Evolutionary conservation across 2,329 filamentous ascomycete genomes (phyloP), one percentile per base, ranked within the genome.

Genomic region (Mycosphaerella arachidis): DNA sequence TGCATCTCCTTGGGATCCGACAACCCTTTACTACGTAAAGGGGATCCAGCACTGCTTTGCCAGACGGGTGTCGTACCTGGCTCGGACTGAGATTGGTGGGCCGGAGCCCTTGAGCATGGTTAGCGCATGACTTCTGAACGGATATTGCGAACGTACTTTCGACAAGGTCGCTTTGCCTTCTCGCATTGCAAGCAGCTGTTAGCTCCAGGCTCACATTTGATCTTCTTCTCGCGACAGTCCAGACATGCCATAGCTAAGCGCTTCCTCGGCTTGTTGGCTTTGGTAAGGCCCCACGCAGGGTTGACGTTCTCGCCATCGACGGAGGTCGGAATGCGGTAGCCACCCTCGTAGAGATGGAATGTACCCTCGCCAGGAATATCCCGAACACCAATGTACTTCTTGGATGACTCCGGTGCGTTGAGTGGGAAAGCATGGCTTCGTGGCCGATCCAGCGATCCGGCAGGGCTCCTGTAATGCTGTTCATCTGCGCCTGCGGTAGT

Each of bases 141-240:
- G 33, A 8, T 20, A 24, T 13, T 4, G 30, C n/a, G 33, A 31
- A 64, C 71, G 54, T 78, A 93, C 89, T 90, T 90, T 75, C 88
- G 88, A 83, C 92, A 96, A 18, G 88, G 81, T 52, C 91, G 84
- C 58, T 92, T 91, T 71, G 93, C 93, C 77, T 96, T 96, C 72
- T 94, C 89, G 73, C 92, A 97, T 76, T 96, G 92, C 56, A 92
- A 84, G 69, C 92, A 97, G 67, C 91, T 91, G 43, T 90, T 90
- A 65, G 86, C 88, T 68, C 92, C 91, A 1, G 92, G 92, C 66
- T 96, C 91, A 71, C 92, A 97, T 75, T 96, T 96, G 78, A 97
- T 96, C 81, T 96, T 97, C 85, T 96, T 97, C 77, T 96, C 92
- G 54, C 92, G 85, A 73, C 92, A 97, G 12, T 91, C 94, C 60